Evolutionary conservation across 1,139 yeast species (phyloP).

Genomic region (Candida smagusa): DNA sequence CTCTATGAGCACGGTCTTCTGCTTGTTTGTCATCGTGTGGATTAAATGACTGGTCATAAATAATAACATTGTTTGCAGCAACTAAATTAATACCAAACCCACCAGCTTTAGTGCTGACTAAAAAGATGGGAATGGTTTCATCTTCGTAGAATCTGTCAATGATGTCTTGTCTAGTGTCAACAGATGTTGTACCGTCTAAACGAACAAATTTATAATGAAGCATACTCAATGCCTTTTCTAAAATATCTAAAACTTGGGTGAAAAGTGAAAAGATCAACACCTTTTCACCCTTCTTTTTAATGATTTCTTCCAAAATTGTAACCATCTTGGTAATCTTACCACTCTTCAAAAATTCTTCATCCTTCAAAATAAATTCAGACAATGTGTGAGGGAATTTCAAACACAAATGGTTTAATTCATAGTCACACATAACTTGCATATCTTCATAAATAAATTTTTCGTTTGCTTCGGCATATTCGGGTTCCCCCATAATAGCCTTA

Average conservation of each 20-base stretch:
- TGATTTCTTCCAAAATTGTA: conserved; percentile 56
- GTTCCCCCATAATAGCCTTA: conserved; percentile 72
- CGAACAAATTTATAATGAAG: conserved; percentile 73
- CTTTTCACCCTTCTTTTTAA: conserved; percentile 57
- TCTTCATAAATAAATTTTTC: conserved; percentile 77
- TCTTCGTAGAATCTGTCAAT: conserved; percentile 89
- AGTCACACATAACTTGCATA: conserved; percentile 95
- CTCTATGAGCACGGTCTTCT: conserved; percentile 96
- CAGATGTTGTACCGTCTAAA: conserved; percentile 91
- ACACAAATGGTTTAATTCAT: conserved; percentile 77
- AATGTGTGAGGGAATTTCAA: conserved; percentile 66
- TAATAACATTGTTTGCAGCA: conserved; percentile 89
- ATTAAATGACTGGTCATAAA: conserved; percentile 90
- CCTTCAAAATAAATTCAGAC: conserved; percentile 50
- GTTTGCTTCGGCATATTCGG: conserved; percentile 75
- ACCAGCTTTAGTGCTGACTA: conserved; percentile 93
- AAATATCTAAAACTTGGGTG: conserved; percentile 85
- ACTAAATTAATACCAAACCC: conserved; percentile 97
- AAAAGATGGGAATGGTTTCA: conserved; percentile 75
- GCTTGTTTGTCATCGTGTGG: conserved; percentile 99
- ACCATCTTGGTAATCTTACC: conserved; percentile 69
- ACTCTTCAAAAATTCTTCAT: conserved; percentile 62
- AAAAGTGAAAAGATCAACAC: conserved; percentile 84
- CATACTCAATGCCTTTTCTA: conserved; percentile 70
- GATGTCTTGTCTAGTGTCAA: conserved; percentile 86